Evolutionary conservation across 1,139 yeast species (phyloP).

Genomic region (Hyphopichia khmerensis): DNA sequence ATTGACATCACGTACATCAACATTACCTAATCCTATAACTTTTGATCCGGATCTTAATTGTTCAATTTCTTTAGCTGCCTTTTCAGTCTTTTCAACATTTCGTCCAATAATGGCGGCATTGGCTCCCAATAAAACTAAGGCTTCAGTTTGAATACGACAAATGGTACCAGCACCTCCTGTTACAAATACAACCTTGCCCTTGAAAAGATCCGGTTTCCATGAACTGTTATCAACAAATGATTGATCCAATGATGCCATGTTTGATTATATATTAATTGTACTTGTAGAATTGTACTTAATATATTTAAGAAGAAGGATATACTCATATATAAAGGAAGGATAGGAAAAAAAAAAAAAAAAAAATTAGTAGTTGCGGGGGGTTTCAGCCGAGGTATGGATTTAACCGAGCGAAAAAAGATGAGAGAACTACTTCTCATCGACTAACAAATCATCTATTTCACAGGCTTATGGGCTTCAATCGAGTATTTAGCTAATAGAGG

Average conservation of each 20-base stretch:
- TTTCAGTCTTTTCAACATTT: conserved; percentile 60
- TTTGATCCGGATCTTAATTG: conserved; percentile 59
- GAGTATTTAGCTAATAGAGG: no score
- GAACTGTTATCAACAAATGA: conserved; percentile 25
- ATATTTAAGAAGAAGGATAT: background rate
- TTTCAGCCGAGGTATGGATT: background rate
- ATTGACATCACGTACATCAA: conserved; percentile 76
- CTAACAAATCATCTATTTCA: no score
- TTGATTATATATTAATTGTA: background rate
- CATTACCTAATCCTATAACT: conserved; percentile 68
- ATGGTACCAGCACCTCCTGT: conserved; percentile 98
- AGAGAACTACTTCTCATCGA: no score
- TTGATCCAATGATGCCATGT: conserved; percentile 23
- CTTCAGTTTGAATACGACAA: conserved; percentile 88
- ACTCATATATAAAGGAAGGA: background rate
- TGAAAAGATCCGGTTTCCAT: conserved; percentile 66
- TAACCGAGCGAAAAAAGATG: no score
- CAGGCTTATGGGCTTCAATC: no score
- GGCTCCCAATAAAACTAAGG: conserved; percentile 81
- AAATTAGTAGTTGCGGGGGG: background rate
- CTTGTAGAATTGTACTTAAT: background rate
- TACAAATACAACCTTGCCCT: conserved; percentile 83
- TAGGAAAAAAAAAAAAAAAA: background rate
- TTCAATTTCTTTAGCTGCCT: conserved; percentile 67
- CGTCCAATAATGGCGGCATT: conserved; percentile 87